Base-by-base conservation (phyloP, 805 yeast species). In the Priceomyces haplophilus region DNA sequence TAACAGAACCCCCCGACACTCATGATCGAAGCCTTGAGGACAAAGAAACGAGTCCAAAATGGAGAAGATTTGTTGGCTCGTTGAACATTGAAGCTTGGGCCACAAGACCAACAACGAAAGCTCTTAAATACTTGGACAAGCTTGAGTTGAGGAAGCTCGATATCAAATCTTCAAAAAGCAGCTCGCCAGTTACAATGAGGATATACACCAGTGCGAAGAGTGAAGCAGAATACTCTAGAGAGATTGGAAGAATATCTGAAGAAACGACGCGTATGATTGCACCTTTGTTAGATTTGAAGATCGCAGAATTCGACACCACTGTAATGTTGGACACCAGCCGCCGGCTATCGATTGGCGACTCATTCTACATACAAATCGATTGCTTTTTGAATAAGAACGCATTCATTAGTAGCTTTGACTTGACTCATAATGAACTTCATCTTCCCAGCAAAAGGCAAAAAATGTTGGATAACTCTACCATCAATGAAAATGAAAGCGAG, bases 241-340 rank as follows among this genome's bases (percentile, higher is more conserved):
- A 87, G 56, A 68, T 90, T 23, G 97, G 93, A 0, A 75, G 96
- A 50, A 57, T 87, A 1, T 82, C 87, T 0, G 89, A 83, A 48
- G 85, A 79, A 38, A 67, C 79, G 23, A 88, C 95, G 0, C 62
- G 75, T 4, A 73, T 82, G 8, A 56, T 90, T 7, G 75, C 82
- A 3, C 88, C 95, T 0, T 67, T 89, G 24, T 42, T 86, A 2
- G 85, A 79, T 41, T 60, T 76, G 7, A 67, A 71, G 6, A 68
- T 80, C 3, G 76, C 85, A 31, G 55, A 57, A 1, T 81, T 87
- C 50, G 75, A 76, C 31, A 79, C 79, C 1, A 72, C 78, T 0
- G 70, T 86, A 27, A 71, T 85, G 6, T 78, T 73, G 53, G 78
- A 82, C 33, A 84, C 82, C 15, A 65, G 69, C 8, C 45, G 50